Evolutionary conservation across 1,284 basidiomycete genomes (phyloP).

Genomic region (Cutaneotrichosporon daszewskae): DNA sequence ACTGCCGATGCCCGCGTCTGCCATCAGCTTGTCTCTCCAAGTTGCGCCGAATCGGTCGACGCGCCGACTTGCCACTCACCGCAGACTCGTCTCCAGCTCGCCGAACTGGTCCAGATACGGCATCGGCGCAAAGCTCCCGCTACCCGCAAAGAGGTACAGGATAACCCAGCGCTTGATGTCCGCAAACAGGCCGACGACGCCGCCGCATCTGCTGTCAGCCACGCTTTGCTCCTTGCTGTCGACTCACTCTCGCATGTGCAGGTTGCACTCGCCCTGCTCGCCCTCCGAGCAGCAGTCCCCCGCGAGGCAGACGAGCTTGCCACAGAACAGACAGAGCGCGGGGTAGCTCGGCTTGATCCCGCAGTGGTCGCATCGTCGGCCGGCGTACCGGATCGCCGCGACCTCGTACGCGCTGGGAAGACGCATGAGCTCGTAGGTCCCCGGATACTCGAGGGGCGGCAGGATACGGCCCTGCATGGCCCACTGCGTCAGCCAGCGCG

Average conservation of each 20-base stretch:
- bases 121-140: slow-evolving; percentile 79
- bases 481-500: slow-evolving; percentile 46
- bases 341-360: slow-evolving; percentile 74
- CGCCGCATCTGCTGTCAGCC: slow-evolving; percentile 65
- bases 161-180: slow-evolving; percentile 88
- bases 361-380: slow-evolving; percentile 68
- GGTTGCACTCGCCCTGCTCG: slow-evolving; percentile 80
- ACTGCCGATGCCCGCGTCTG: slow-evolving; percentile 81
- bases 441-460: slow-evolving; percentile 73
- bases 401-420: slow-evolving; percentile 79
- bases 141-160: slow-evolving; percentile 82
- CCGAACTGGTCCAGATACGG: slow-evolving; percentile 95
- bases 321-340: slow-evolving; percentile 89
- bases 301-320: slow-evolving; percentile 80
- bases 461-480: slow-evolving; percentile 44
- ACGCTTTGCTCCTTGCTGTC: neutral
- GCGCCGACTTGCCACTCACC: too few species aligned
- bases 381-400: slow-evolving; percentile 67
- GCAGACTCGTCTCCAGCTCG: slow-evolving; percentile 86
- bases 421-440: slow-evolving; percentile 74
- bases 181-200: slow-evolving; percentile 82
- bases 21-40: neutral
- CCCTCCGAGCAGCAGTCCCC: slow-evolving; percentile 85
- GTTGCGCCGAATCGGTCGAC: neutral
- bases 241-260: slow-evolving; percentile 85